phyloP scores from a whole-genome alignment of 805 yeast genomes.

The Naumovozyma baii region DNA sequence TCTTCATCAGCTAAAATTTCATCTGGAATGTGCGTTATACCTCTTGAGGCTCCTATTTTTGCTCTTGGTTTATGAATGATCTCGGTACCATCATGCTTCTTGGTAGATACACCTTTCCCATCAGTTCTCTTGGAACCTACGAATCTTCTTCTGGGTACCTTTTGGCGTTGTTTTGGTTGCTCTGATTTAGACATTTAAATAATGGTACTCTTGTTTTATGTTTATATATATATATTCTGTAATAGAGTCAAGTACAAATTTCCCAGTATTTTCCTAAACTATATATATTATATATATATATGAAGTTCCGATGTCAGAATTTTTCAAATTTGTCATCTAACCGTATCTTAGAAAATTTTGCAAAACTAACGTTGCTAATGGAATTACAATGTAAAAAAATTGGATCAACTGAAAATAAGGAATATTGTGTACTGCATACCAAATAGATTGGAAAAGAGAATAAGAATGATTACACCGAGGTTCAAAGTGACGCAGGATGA shows the following conservation, averaged over 20 bases:
- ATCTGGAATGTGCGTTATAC: slow-evolving; percentile 78
- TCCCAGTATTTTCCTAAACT: too few relatives aligned
- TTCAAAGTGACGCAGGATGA: slow-evolving; percentile 73
- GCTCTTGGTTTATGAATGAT: slow-evolving; percentile 25
- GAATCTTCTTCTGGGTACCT: slow-evolving; percentile 43
- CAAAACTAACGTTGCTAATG: too few relatives aligned
- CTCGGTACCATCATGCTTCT: slow-evolving; percentile 11
- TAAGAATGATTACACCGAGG: slow-evolving; percentile 73
- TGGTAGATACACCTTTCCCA: slow-evolving; percentile 21
- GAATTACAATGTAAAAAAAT: too few relatives aligned
- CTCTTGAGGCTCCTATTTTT: slow-evolving; percentile 38
- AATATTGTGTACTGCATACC: too few relatives aligned
- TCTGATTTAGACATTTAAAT: background rate
- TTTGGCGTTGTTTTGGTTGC: slow-evolving; percentile 7
- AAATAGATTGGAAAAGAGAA: too few relatives aligned
- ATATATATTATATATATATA: too few relatives aligned
- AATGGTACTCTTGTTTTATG: too few relatives aligned
- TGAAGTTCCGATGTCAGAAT: background rate
- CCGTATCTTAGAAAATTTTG: background rate
- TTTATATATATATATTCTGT: too few relatives aligned
- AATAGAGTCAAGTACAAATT: too few relatives aligned
- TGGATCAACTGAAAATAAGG: too few relatives aligned
- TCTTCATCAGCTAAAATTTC: slow-evolving; percentile 75
- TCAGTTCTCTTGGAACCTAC: slow-evolving; percentile 42
- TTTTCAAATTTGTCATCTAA: background rate